phyloP scores from a whole-genome alignment of 176 grass and related monocot genomes.

The Lolium rigidum region DNA sequence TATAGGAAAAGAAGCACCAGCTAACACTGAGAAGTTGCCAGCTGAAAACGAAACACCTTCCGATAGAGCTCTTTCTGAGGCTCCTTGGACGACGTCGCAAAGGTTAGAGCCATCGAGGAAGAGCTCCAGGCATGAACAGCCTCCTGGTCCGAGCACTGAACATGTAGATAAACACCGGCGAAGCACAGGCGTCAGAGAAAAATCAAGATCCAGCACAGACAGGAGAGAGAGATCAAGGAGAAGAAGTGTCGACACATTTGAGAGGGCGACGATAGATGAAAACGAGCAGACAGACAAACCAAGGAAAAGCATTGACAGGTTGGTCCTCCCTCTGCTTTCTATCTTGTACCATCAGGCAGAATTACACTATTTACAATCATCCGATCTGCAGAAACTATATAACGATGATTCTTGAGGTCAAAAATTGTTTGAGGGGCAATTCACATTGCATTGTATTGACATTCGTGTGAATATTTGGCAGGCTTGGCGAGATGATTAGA shows the following conservation, averaged over 20 bases:
- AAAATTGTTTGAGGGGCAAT: neutral
- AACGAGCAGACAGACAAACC: constrained; percentile 67
- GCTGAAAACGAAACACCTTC: constrained; percentile 35
- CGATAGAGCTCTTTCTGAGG: constrained; percentile 53
- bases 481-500: constrained; percentile 88
- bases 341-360: neutral
- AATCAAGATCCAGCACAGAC: constrained; percentile 49
- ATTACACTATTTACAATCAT: neutral
- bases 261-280: constrained; percentile 42
- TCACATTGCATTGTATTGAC: neutral
- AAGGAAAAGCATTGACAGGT: constrained; percentile 96
- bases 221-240: constrained; percentile 75
- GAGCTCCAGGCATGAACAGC: constrained; percentile 45
- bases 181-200: constrained; percentile 71
- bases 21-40: constrained; percentile 47
- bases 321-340: constrained; percentile 35
- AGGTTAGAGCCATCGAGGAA: constrained; percentile 52
- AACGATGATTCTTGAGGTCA: neutral
- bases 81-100: constrained; percentile 53
- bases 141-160: constrained; percentile 26
- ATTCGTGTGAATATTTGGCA: constrained; percentile 35
- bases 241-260: constrained; percentile 65
- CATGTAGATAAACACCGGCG: constrained; percentile 50
- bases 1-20: constrained; percentile 31
- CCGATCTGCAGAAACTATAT: constrained; percentile 4